A percentile compares a stretch with the other conserved stretches of the same genome.
These are phyloP conservation scores for Chamaecrista fasciculata DNA, from an alignment of 306 rosid genomes.

Conservation along the genomic window DNA sequence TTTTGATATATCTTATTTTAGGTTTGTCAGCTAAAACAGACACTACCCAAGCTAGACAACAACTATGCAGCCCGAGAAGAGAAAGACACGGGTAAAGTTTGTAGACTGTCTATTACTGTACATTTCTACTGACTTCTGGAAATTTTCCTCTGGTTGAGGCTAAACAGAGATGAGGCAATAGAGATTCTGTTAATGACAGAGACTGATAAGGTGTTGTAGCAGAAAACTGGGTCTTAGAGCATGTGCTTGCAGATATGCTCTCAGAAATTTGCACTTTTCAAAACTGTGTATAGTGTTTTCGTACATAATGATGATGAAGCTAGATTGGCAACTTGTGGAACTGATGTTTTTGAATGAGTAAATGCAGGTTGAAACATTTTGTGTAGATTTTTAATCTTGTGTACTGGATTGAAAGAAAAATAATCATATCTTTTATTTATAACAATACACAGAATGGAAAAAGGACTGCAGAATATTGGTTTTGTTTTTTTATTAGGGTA, in stretches of 20 bases:
- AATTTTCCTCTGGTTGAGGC: slow-evolving; percentile 13
- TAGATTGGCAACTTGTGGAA: slow-evolving; percentile 23
- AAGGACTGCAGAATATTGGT: background rate
- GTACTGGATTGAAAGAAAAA: slow-evolving; percentile 23
- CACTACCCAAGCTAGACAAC: slow-evolving; percentile 69
- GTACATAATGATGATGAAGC: slow-evolving; percentile 19
- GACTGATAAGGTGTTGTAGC: background rate
- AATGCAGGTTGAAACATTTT: slow-evolving; percentile 9
- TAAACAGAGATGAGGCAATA: slow-evolving; percentile 13
- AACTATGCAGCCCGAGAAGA: slow-evolving; percentile 82
- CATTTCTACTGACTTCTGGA: slow-evolving; percentile 20
- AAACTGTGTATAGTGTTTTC: slow-evolving; percentile 13
- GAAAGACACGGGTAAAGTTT: slow-evolving; percentile 62
- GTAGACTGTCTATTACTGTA: slow-evolving; percentile 18
- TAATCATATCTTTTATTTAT: background rate
- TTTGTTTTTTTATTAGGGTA: background rate
- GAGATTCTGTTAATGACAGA: background rate
- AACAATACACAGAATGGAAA: slow-evolving; percentile 1
- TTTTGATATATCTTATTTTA: slow-evolving; percentile 38
- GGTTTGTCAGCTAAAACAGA: slow-evolving; percentile 74
- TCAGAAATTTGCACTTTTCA: slow-evolving; percentile 17
- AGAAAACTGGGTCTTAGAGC: slow-evolving; percentile 13
- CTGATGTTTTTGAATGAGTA: slow-evolving; percentile 11
- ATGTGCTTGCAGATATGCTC: slow-evolving; percentile 12
- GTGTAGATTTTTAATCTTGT: background rate